phyloP scores from a whole-genome alignment of 2,329 filamentous ascomycete genomes.

The Paecilomyces variotii region DNA sequence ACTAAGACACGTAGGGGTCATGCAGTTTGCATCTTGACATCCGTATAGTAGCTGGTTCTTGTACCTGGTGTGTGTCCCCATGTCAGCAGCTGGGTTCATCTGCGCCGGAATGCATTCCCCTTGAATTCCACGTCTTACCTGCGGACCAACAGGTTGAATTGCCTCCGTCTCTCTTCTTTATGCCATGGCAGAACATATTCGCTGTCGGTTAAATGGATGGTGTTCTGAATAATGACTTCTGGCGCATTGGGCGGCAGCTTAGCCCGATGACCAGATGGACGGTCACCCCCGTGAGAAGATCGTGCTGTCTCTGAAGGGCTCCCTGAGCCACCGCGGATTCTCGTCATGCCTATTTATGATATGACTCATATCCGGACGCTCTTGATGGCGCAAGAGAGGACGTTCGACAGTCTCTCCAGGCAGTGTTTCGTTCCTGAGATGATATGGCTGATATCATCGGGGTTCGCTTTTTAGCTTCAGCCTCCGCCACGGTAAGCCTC shows the following conservation, averaged over 20 bases:
- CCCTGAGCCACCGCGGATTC: conserved; percentile 33
- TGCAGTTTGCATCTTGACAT: conserved; percentile 61
- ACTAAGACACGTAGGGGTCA: conserved; percentile 71
- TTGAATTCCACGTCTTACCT: conserved; percentile 40
- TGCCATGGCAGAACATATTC: conserved; percentile 29
- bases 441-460: conserved; percentile 15
- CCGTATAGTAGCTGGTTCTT: conserved; percentile 75
- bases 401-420: background rate
- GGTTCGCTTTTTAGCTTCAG: background rate
- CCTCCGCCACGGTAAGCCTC: background rate
- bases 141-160: conserved; percentile 56
- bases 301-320: conserved; percentile 22
- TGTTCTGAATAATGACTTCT: conserved; percentile 31
- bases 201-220: conserved; percentile 30
- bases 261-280: conserved; percentile 23
- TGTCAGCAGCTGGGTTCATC: conserved; percentile 2
- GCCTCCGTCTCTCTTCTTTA: conserved; percentile 31
- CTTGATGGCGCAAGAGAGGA: background rate
- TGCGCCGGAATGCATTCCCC: conserved; percentile 1
- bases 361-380: conserved; percentile 17
- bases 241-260: conserved; percentile 35
- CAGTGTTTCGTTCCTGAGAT: background rate
- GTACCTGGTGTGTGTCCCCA: conserved; percentile 47
- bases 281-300: conserved; percentile 16
- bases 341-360: conserved; percentile 27